phyloP scores from a whole-genome alignment of 352 stramenopile species.

The Saprolegnia diclina region DNA sequence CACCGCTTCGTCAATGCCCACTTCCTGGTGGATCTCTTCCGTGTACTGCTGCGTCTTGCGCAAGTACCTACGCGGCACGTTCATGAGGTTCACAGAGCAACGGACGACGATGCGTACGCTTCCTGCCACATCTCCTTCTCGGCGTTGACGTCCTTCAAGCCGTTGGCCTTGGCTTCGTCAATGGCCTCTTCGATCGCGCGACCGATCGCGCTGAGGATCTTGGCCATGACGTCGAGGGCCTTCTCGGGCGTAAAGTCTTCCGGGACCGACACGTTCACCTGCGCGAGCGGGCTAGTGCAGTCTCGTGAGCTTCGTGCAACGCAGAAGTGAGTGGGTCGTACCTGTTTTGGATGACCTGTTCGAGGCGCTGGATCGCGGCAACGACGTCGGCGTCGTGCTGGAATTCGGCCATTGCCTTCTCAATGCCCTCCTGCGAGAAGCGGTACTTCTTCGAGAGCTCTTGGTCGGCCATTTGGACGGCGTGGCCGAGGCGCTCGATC shows the following conservation, averaged over 20 bases:
- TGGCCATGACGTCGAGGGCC: constrained; percentile 54
- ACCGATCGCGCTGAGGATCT: constrained; percentile 70
- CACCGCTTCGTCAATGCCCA: constrained; percentile 2
- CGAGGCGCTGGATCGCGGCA: constrained; percentile 17
- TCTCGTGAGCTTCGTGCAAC: constrained; percentile 41
- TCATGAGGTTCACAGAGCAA: neutral
- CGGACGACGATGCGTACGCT: neutral
- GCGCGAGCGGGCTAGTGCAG: constrained; percentile 24
- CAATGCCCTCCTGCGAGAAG: constrained; percentile 23
- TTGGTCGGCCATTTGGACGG: constrained; percentile 27
- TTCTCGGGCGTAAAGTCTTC: constrained; percentile 63
- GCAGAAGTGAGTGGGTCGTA: neutral
- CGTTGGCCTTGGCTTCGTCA: constrained; percentile 52
- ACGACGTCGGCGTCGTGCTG: constrained; percentile 19
- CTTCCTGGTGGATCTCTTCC: constrained; percentile 16
- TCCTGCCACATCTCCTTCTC: constrained; percentile 25
- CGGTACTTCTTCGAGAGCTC: constrained; percentile 25
- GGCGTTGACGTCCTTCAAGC: constrained; percentile 49
- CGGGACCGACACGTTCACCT: constrained; percentile 33
- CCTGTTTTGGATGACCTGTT: constrained; percentile 26
- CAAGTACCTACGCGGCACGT: constrained; percentile 10
- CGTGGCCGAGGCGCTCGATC: constrained; percentile 24
- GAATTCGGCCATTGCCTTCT: constrained; percentile 13
- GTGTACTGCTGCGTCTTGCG: constrained; percentile 20
- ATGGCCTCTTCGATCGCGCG: constrained; percentile 76